Evolutionary conservation across 1,139 yeast genomes (phyloP).

Genomic region (Candida albicans): DNA sequence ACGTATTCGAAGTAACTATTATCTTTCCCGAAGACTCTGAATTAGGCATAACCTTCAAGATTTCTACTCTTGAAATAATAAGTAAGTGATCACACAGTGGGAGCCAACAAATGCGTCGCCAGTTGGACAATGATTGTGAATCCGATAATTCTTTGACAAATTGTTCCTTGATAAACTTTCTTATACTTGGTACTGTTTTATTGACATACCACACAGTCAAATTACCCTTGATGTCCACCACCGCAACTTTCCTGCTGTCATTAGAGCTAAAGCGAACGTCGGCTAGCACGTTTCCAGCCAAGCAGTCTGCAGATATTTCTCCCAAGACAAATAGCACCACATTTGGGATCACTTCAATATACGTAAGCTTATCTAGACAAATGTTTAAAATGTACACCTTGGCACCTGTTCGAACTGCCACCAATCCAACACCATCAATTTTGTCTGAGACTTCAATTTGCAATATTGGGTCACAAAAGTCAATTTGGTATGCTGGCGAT

Average conservation of each 20-base stretch:
- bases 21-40: slow-evolving; percentile 25
- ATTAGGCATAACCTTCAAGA: slow-evolving; percentile 32
- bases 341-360: slow-evolving; percentile 4
- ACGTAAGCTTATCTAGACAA: background rate
- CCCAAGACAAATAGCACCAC: slow-evolving; percentile 23
- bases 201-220: slow-evolving; percentile 42
- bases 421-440: slow-evolving; percentile 18
- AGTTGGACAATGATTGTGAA: slow-evolving; percentile 53
- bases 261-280: slow-evolving; percentile 47
- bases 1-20: slow-evolving; percentile 50
- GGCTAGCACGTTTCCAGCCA: slow-evolving; percentile 39
- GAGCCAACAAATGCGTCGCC: slow-evolving; percentile 55
- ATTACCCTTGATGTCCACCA: slow-evolving; percentile 54
- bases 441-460: slow-evolving; percentile 35
- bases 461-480: slow-evolving; percentile 35
- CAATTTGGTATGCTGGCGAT: slow-evolving; percentile 24
- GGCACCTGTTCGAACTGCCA: slow-evolving; percentile 27
- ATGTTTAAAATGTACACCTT: slow-evolving; percentile 25
- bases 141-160: slow-evolving; percentile 30
- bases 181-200: slow-evolving; percentile 7
- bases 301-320: slow-evolving; percentile 19
- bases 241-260: slow-evolving; percentile 37
- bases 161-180: background rate
- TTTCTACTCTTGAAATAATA: slow-evolving; percentile 46
- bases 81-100: slow-evolving; percentile 29